Percentiles rank a stretch among this genome's conserved stretches.
These are phyloP conservation scores for Auriscalpium vulgare DNA, from an alignment of 768 basidiomycete genomes.

Conservation along the genomic window DNA sequence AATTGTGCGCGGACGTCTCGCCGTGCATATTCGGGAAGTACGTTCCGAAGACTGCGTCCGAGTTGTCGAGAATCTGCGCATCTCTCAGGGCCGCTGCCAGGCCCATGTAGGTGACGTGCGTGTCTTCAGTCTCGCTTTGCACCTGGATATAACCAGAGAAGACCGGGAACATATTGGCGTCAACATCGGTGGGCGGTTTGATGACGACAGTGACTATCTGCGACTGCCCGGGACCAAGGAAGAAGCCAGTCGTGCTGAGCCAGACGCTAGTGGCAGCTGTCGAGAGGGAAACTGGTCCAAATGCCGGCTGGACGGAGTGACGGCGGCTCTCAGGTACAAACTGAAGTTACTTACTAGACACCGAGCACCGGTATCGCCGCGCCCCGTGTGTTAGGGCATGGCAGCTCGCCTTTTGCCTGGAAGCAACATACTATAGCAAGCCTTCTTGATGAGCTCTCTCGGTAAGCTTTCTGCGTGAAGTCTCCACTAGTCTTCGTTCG, in stretches of 20 bases:
- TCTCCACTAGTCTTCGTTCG: too few species aligned
- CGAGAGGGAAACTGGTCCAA: slow-evolving; percentile 45
- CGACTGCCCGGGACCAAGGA: slow-evolving; percentile 34
- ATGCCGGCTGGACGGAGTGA: slow-evolving; percentile 32
- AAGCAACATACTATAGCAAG: too few species aligned
- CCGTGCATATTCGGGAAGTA: slow-evolving; percentile 39
- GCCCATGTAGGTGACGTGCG: slow-evolving; percentile 42
- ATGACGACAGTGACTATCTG: slow-evolving; percentile 37
- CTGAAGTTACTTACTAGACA: too few species aligned
- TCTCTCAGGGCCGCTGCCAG: slow-evolving; percentile 34
- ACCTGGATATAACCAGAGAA: slow-evolving; percentile 51
- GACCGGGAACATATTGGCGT: slow-evolving; percentile 42
- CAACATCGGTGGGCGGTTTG: slow-evolving; percentile 35
- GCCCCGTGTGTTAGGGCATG: too few species aligned
- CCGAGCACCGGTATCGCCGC: too few species aligned
- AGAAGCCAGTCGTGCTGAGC: slow-evolving; percentile 37
- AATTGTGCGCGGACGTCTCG: slow-evolving; percentile 31
- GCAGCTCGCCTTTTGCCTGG: too few species aligned
- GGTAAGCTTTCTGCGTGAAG: too few species aligned
- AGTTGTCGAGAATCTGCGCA: slow-evolving; percentile 44
- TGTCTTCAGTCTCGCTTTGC: slow-evolving; percentile 25
- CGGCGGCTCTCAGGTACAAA: too few species aligned
- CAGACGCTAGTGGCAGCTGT: slow-evolving; percentile 35
- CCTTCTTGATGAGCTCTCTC: too few species aligned
- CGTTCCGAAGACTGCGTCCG: slow-evolving; percentile 37